Evolutionary conservation across 495 filamentous ascomycete species (phyloP).

Genomic region (Penicillium crystallinum): DNA sequence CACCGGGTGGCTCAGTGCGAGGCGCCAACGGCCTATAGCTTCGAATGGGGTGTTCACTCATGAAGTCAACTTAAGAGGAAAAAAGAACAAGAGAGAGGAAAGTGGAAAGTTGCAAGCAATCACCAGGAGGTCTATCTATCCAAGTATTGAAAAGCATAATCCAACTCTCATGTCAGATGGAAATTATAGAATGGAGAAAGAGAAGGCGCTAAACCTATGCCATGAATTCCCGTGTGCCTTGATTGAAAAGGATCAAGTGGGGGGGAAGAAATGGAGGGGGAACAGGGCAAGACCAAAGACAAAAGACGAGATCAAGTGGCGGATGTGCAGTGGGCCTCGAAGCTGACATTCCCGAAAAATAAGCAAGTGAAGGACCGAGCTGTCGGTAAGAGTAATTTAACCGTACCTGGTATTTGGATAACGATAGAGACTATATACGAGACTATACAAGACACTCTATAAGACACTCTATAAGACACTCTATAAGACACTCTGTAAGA

Average conservation of each 20-base stretch:
- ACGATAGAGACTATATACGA: too few species aligned
- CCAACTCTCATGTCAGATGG: neutral
- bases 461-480: too few species aligned
- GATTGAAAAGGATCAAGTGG: neutral
- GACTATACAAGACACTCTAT: too few species aligned
- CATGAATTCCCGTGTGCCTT: neutral
- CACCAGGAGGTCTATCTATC: neutral
- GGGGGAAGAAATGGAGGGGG: conserved; percentile 9
- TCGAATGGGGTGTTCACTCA: conserved; percentile 29
- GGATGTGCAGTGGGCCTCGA: too few species aligned
- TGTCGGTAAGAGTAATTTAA: too few species aligned
- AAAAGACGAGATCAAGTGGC: conserved; percentile 4
- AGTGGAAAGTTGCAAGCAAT: neutral
- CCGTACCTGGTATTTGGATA: too few species aligned
- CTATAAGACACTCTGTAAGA: too few species aligned
- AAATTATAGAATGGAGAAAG: conserved; percentile 3
- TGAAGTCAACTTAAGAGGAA: conserved; percentile 8
- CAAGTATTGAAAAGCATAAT: conserved; percentile 5
- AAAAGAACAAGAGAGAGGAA: neutral
- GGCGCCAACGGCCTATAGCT: conserved; percentile 35
- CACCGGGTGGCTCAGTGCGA: conserved; percentile 16
- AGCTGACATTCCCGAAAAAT: too few species aligned
- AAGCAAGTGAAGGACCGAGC: too few species aligned
- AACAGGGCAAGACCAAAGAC: conserved; percentile 5
- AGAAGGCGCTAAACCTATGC: neutral